Conservation (phyloP, 2,329 filamentous ascomycete species). For the Tolypocladium amazonense region DNA sequence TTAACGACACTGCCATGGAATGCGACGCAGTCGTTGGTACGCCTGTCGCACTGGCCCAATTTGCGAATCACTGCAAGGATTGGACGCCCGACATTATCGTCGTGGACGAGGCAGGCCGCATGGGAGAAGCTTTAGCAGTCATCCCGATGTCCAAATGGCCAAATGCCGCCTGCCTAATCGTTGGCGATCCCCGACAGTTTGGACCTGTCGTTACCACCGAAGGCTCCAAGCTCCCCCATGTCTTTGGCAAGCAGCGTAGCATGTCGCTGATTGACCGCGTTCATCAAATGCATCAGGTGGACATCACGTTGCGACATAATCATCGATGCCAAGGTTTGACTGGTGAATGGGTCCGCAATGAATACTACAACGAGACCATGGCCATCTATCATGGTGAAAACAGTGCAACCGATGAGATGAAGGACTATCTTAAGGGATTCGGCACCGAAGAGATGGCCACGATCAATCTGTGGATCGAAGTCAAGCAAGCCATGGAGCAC, state of each 20-base stretch:
- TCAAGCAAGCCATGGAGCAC: neutral
- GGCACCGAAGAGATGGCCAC: neutral
- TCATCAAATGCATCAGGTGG: neutral
- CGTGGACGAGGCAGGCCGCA: neutral
- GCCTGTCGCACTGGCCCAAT: neutral
- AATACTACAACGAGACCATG: neutral
- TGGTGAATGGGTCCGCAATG: neutral
- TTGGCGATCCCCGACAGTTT: neutral
- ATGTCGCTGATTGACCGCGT: neutral
- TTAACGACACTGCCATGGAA: neutral
- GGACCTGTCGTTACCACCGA: neutral
- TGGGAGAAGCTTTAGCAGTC: neutral
- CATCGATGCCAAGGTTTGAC: neutral
- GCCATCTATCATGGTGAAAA: neutral
- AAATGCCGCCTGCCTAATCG: neutral
- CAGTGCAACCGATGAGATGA: neutral
- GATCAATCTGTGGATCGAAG: neutral
- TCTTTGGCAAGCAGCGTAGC: too few species aligned
- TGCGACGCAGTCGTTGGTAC: neutral
- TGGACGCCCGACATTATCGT: neutral
- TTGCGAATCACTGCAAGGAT: neutral
- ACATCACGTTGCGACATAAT: neutral
- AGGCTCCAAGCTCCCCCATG: neutral
- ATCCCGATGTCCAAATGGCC: neutral
- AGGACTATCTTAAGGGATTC: neutral